Base-by-base conservation (phyloP, 495 filamentous ascomycete genomes). In the Stereocaulon alpinum region DNA sequence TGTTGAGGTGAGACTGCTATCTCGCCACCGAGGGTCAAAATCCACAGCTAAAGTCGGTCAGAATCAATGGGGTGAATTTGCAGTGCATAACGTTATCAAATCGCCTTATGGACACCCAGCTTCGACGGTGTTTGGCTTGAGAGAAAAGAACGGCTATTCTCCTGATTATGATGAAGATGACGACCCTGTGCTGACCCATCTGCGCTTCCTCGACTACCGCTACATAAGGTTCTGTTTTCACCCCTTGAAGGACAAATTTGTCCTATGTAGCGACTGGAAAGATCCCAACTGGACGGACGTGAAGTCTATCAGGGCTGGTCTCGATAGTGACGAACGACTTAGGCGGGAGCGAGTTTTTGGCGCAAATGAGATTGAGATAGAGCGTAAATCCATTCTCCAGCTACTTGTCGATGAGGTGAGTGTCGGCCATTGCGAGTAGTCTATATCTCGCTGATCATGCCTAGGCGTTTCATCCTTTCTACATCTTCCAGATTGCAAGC, bases 401-500 rank as follows among this genome's bases (percentile, higher is more conserved):
- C 79, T 99, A 51, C 82, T 99, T 24, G 74, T 95, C 20, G 91
- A 97, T 68, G 94, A 97, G 74, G 89, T 92, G 69, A 61, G 78
- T 73, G 18, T 53, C 27, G 42, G n/a, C 42, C 20, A 20, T 51
- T 49, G 30, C 30, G 40, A 20, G 32, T 14, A 40, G 22, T 42
- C 2, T 14, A 40, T 15, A 41, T n/a, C 15, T 55, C 45, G 41
- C 55, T 48, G 34, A 58, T 11, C 32, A 17, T 43, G 10, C 17
- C 15, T 63, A 93, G 86, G 89, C 86, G 4, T 89, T 99, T 68
- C 93, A 97, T 67, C 94, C 94, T 3, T 97, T 99, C 73, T 99
- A 97, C 67, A 85, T 96, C 40, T 99, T 99, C 72, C 94, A 99
- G 69, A 84, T 99, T 66, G 91, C 89, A 37, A 97, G 94, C 74